Conservation (phyloP, 2,329 filamentous ascomycete species). For the Epichloe coenophiala region DNA sequence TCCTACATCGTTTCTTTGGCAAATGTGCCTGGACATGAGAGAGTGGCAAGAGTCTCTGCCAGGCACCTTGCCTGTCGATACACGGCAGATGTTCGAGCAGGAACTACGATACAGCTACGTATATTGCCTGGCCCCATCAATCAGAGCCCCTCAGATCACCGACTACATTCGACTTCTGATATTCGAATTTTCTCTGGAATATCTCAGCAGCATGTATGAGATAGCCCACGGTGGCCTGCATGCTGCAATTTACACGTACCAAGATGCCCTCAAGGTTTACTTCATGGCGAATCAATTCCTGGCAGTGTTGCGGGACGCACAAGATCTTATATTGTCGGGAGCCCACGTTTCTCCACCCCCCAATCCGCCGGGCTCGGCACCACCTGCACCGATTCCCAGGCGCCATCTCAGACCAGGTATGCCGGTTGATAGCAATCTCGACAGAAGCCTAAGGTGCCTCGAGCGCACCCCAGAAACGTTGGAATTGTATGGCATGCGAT, state of each 20-base stretch:
- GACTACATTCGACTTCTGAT: slow-evolving; percentile 69
- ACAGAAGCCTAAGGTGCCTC: slow-evolving; percentile 41
- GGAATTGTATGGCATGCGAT: slow-evolving; percentile 42
- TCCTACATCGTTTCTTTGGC: slow-evolving; percentile 59
- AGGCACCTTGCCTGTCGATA: slow-evolving; percentile 45
- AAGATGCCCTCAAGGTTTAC: slow-evolving; percentile 75
- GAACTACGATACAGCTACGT: slow-evolving; percentile 86
- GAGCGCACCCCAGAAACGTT: slow-evolving; percentile 40
- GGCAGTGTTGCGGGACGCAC: slow-evolving; percentile 44
- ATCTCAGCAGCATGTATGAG: slow-evolving; percentile 59
- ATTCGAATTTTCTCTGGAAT: slow-evolving; percentile 77
- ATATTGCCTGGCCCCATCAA: slow-evolving; percentile 73
- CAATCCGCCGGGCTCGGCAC: slow-evolving; percentile 30
- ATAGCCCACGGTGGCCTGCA: slow-evolving; percentile 47
- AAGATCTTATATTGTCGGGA: slow-evolving; percentile 41
- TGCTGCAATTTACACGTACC: slow-evolving; percentile 65
- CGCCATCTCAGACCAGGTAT: slow-evolving; percentile 22
- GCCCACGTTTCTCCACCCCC: slow-evolving; percentile 31
- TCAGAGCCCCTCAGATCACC: slow-evolving; percentile 56
- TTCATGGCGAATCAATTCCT: slow-evolving; percentile 56
- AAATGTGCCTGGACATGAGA: slow-evolving; percentile 61
- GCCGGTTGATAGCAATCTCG: slow-evolving; percentile 34
- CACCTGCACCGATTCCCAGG: slow-evolving; percentile 39
- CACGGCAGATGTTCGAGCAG: slow-evolving; percentile 69
- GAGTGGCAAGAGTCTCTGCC: slow-evolving; percentile 74